These are phyloP conservation scores for Lepidium didymum DNA, from an alignment of 345 rosid genomes.

Conservation along the genomic window DNA sequence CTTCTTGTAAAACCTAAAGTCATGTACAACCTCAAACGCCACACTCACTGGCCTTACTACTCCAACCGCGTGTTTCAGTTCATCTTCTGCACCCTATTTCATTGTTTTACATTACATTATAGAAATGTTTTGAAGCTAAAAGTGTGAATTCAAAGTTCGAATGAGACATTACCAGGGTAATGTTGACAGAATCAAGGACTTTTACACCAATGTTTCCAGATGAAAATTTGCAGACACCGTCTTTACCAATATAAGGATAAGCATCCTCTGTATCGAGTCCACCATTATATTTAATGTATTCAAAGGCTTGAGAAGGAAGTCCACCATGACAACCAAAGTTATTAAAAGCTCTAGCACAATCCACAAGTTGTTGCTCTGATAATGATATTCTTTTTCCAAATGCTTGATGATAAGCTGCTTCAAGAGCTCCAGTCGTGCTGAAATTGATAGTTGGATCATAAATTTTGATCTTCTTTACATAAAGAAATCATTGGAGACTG, in stretches of 20 bases:
- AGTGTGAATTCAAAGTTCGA: not conserved
- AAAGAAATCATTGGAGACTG: not conserved
- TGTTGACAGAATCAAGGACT: slow-evolving; percentile 65
- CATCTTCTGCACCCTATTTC: slow-evolving; percentile 80
- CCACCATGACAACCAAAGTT: slow-evolving; percentile 89
- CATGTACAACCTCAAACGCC: slow-evolving; percentile 63
- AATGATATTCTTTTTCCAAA: slow-evolving; percentile 66
- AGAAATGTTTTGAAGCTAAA: not conserved
- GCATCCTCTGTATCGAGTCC: slow-evolving; percentile 86
- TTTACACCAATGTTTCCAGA: slow-evolving; percentile 67
- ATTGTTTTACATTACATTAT: not conserved
- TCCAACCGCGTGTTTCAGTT: slow-evolving; percentile 75
- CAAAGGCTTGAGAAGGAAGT: slow-evolving; percentile 93
- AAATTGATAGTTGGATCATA: not conserved
- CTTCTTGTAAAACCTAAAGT: slow-evolving; percentile 54
- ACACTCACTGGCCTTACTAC: slow-evolving; percentile 82
- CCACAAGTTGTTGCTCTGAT: slow-evolving; percentile 94
- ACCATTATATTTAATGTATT: slow-evolving; percentile 84
- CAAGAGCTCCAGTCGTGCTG: slow-evolving; percentile 93
- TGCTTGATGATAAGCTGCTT: slow-evolving; percentile 92
- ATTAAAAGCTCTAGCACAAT: slow-evolving; percentile 74
- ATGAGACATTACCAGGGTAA: slow-evolving; percentile 51
- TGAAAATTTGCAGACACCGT: slow-evolving; percentile 68
- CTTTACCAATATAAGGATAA: slow-evolving; percentile 62
- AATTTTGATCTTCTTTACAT: not conserved